Percentiles rank a stretch among this genome's conserved stretches.
These are phyloP conservation scores for Rasamsonia emersonii DNA, from an alignment of 2,329 filamentous ascomycete species.

Conservation along the genomic window DNA sequence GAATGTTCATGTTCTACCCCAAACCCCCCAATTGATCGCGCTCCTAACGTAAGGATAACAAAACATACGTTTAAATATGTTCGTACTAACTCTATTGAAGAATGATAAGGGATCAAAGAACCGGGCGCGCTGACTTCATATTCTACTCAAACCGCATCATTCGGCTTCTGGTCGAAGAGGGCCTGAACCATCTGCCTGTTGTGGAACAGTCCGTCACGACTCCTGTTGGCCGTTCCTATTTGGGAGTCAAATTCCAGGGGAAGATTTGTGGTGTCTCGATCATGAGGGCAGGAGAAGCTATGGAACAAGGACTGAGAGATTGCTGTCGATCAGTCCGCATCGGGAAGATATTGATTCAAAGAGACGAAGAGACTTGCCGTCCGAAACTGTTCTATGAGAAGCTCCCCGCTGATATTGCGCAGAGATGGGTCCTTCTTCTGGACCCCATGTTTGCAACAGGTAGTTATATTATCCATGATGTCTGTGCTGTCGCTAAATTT, in stretches of 20 bases:
- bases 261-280: conserved; percentile 99
- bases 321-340: conserved; percentile 97
- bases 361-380: conserved; percentile 87
- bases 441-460: conserved; percentile 99
- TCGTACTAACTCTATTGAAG: conserved; percentile 39
- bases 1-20: conserved; percentile 82
- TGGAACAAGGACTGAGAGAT: conserved; percentile 94
- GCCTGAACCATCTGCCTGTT: conserved; percentile 89
- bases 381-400: conserved; percentile 98
- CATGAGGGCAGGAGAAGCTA: conserved; percentile 95
- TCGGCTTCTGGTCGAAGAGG: conserved; percentile 90
- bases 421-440: conserved; percentile 85
- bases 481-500: conserved; percentile 5
- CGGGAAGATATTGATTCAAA: conserved; percentile 95
- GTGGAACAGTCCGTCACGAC: conserved; percentile 84
- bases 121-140: conserved; percentile 90
- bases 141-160: conserved; percentile 99
- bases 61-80: conserved; percentile 4
- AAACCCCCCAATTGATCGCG: conserved; percentile 94
- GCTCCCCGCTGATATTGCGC: conserved; percentile 83
- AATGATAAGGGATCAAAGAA: conserved; percentile 89
- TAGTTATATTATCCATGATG: too few relatives aligned
- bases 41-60: conserved; percentile 71
- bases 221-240: conserved; percentile 78
- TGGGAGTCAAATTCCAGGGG: conserved; percentile 88